phyloP scores from a whole-genome alignment of 1,139 yeast genomes.

The Blastobotrys buckinghamii region DNA sequence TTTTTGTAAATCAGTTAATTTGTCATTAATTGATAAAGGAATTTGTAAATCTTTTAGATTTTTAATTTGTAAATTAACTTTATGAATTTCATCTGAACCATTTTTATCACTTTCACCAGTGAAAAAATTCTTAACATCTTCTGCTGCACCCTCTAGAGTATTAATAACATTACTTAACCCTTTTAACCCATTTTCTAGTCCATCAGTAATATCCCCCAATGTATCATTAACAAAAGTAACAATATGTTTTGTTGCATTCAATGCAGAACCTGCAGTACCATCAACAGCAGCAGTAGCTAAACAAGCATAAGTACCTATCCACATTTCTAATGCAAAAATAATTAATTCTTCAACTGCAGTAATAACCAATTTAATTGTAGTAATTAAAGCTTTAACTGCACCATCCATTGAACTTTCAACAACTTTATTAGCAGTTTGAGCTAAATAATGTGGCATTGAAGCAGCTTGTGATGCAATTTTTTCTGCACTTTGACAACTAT shows the following conservation, averaged over 20 bases:
- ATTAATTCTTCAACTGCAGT: conserved; percentile 55
- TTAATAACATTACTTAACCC: conserved; percentile 47
- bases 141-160: conserved; percentile 36
- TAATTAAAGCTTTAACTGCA: conserved; percentile 41
- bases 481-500: conserved; percentile 45
- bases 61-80: conserved; percentile 52
- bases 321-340: conserved; percentile 60
- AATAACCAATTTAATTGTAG: conserved; percentile 40
- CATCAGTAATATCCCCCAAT: conserved; percentile 48
- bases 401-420: conserved; percentile 43
- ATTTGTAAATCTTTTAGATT: conserved; percentile 54
- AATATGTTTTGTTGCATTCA: conserved; percentile 63
- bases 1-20: conserved; percentile 41
- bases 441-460: conserved; percentile 52
- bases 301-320: conserved; percentile 84
- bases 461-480: conserved; percentile 39
- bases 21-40: conserved; percentile 52
- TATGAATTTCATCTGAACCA: conserved; percentile 34
- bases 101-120: conserved; percentile 42
- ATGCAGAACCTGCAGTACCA: conserved; percentile 66
- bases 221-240: conserved; percentile 58
- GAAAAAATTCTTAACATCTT: conserved; percentile 49
- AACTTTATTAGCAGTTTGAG: conserved; percentile 48
- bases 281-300: conserved; percentile 65
- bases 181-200: conserved; percentile 49